Base-by-base conservation (phyloP, 768 basidiomycete genomes). In the Mycena venus region DNA sequence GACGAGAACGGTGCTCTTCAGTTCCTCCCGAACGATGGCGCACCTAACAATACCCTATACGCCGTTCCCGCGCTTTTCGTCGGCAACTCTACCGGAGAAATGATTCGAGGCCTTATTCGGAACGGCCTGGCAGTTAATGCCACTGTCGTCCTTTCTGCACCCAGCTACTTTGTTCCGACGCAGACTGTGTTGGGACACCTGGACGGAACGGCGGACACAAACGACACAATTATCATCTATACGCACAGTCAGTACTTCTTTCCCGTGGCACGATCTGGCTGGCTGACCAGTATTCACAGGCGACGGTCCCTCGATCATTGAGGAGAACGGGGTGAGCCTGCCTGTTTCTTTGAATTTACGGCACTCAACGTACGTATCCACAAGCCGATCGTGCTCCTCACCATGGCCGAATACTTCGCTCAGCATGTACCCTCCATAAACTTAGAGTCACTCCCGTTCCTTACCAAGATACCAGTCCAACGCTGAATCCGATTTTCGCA, bases 11-110 rank as follows among this genome's bases (percentile, higher is more conserved):
- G 71, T 27, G 81, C 81, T 7, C 75, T 81, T 14, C 82, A 83
- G 62, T 83, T 80, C 53, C 77, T 83, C 6, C 82, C 82, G 55
- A 81, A 83, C 72, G 75, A 75, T 42, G 80, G 78, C 11, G 80
- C 81, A 25, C 63, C 69, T 10, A 63, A 76, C 55, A 53, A 42
- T 40, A 11, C 74, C 29, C 53, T 80, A 6, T 82, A 78, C 49
- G 75, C 81, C n/a, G 82, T 83, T n/a, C 82, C 82, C 3, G 69
- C 80, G n/a, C 66, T 83, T 3, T 82, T 79, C 65, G 82, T 83
- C 36, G 80, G 82, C 8, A 80, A 80, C 47, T 79, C 81, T 11
- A 83, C 82, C 0, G 82, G 82, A 25, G 75, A 80, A 36, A 68
- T 78, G 40, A 81, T 83, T 49, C 77, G 82, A 17, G 31, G 55